These are phyloP conservation scores for Sclerospora graminicola DNA, from an alignment of 352 stramenopile species.

Conservation along the genomic window DNA sequence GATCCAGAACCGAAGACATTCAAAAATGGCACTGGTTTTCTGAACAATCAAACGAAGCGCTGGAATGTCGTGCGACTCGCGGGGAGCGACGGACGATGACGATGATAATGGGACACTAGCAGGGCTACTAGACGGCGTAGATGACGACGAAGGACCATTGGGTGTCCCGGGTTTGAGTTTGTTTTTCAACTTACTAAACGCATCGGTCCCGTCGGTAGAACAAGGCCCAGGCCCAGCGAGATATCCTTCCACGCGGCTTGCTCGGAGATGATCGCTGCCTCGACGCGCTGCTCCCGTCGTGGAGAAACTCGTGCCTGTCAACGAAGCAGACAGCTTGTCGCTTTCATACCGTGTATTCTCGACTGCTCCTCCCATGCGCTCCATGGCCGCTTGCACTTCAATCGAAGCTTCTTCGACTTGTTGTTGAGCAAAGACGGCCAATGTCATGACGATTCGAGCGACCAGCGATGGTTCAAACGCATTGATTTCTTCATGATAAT, in stretches of 20 bases:
- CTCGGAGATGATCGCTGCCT: conserved; percentile 35
- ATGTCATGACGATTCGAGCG: conserved; percentile 80
- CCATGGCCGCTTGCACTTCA: conserved; percentile 73
- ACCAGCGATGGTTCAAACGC: conserved; percentile 54
- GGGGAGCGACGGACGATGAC: conserved; percentile 1
- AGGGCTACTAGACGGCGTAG: conserved; percentile 22
- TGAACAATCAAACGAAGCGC: conserved; percentile 66
- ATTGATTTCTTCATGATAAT: conserved; percentile 66
- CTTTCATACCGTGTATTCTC: conserved; percentile 10
- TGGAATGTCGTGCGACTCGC: conserved; percentile 51
- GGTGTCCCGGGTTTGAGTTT: conserved; percentile 33
- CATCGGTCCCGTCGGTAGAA: conserved; percentile 29
- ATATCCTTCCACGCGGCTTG: conserved; percentile 34
- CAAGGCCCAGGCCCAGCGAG: too few relatives aligned
- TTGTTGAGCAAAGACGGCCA: conserved; percentile 77
- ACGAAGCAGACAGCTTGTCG: conserved; percentile 15
- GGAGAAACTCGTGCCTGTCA: conserved; percentile 23
- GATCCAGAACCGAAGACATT: conserved; percentile 79
- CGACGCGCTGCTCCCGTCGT: conserved; percentile 14
- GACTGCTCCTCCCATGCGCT: conserved; percentile 27
- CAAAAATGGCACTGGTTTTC: conserved; percentile 80
- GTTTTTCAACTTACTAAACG: conserved; percentile 67
- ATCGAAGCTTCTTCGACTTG: conserved; percentile 84
- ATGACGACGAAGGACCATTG: conserved; percentile 24
- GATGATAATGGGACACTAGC: conserved; percentile 4